phyloP scores from a whole-genome alignment of 768 basidiomycete species.

The Lactarius tabidus region DNA sequence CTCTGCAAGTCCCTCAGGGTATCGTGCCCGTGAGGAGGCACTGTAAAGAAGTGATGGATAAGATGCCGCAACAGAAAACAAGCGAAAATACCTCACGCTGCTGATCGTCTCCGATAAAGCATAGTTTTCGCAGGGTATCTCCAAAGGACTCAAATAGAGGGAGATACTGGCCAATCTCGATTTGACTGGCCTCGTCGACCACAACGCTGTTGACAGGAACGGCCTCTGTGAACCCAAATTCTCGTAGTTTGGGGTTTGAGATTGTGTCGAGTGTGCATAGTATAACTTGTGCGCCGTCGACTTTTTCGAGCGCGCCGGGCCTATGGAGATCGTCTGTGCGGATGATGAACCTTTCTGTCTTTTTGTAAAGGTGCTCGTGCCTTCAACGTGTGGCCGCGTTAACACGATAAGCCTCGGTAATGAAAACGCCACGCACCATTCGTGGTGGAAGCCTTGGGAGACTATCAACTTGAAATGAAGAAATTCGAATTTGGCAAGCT shows the following conservation, averaged over 20 bases:
- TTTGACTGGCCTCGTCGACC: constrained; percentile 37
- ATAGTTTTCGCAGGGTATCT: constrained; percentile 34
- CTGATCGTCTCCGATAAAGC: constrained; percentile 42
- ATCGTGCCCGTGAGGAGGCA: constrained; percentile 78
- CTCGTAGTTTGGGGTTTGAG: constrained; percentile 35
- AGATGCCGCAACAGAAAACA: not conserved
- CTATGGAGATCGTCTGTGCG: constrained; percentile 38
- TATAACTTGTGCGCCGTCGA: constrained; percentile 48
- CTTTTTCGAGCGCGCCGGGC: constrained; percentile 30
- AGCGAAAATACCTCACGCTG: constrained; percentile 34
- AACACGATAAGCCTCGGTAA: constrained; percentile 15
- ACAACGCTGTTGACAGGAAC: constrained; percentile 33
- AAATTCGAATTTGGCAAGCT: constrained; percentile 55
- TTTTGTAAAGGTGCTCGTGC: constrained; percentile 75
- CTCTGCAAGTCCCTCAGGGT: constrained; percentile 60
- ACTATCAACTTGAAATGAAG: constrained; percentile 62
- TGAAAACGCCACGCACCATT: constrained; percentile 49
- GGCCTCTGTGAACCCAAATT: constrained; percentile 27
- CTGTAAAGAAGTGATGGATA: constrained; percentile 37
- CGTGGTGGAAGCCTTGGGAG: constrained; percentile 60
- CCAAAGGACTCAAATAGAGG: constrained; percentile 29
- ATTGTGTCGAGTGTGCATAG: constrained; percentile 80
- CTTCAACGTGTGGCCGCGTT: constrained; percentile 35
- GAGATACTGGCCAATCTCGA: constrained; percentile 33
- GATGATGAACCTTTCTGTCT: constrained; percentile 49